phyloP scores from a whole-genome alignment of 208 protist species.

The Zelonia costaricensis region DNA sequence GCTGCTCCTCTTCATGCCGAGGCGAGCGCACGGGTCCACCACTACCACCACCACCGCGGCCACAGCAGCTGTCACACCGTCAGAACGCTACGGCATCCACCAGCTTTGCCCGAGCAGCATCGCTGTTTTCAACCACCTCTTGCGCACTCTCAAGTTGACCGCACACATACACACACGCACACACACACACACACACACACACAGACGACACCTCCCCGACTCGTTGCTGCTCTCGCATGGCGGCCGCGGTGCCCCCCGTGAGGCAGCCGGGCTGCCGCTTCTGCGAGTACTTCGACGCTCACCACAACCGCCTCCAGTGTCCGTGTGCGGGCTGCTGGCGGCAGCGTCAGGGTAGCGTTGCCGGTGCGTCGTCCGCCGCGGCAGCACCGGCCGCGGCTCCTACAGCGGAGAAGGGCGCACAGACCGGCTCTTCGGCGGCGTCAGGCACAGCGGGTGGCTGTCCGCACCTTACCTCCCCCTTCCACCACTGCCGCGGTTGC shows the following conservation, averaged over 20 bases:
- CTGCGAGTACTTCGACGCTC: constrained; percentile 32
- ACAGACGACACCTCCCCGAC: too few relatives aligned
- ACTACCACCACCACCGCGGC: too few relatives aligned
- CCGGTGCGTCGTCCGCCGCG: neutral
- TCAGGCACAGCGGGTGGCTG: constrained; percentile 7
- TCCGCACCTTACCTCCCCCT: constrained; percentile 10
- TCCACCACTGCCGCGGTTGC: constrained; percentile 33
- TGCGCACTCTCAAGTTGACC: neutral
- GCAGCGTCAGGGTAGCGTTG: neutral
- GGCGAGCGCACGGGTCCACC: too few relatives aligned
- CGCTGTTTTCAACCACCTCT: neutral
- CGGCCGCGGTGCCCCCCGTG: too few relatives aligned
- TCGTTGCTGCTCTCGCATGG: too few relatives aligned
- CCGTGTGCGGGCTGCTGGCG: constrained; percentile 27
- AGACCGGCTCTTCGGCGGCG: too few relatives aligned
- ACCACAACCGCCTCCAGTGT: constrained; percentile 32
- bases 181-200: neutral
- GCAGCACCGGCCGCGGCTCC: neutral
- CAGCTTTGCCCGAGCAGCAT: too few relatives aligned
- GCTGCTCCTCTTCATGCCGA: too few relatives aligned
- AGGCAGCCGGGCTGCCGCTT: constrained; percentile 16
- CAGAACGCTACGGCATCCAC: too few relatives aligned
- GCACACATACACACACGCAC: constrained; percentile 4
- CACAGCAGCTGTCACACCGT: too few relatives aligned
- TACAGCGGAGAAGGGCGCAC: neutral